Conservation (phyloP, 148 eudicot species). For the Rhododendron ovatum region DNA sequence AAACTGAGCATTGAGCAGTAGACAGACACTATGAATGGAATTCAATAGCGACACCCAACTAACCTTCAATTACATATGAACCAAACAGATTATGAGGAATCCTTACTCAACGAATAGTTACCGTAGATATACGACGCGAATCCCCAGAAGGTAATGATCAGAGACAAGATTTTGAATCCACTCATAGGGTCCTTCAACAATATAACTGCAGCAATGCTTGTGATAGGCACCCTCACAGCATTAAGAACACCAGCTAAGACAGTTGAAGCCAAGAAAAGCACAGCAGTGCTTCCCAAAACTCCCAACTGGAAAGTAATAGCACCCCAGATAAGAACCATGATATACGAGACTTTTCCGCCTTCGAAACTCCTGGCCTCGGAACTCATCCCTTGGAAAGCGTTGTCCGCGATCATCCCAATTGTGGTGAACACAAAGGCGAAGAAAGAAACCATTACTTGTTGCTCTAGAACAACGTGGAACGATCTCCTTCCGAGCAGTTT, state of each 20-base stretch:
- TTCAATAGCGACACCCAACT: neutral
- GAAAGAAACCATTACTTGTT: conserved; percentile 76
- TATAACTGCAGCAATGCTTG: conserved; percentile 77
- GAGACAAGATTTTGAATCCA: conserved; percentile 73
- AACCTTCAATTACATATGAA: neutral
- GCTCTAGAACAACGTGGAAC: conserved; percentile 83
- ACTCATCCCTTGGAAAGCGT: conserved; percentile 42
- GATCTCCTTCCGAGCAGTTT: conserved; percentile 51
- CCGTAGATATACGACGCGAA: conserved; percentile 67
- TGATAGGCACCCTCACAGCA: conserved; percentile 73
- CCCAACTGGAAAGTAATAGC: conserved; percentile 68
- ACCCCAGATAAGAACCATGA: conserved; percentile 63
- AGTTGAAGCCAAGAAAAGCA: conserved; percentile 64
- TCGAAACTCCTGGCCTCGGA: conserved; percentile 52
- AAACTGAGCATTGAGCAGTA: neutral
- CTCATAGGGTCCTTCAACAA: conserved; percentile 65
- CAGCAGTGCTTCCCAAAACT: conserved; percentile 60
- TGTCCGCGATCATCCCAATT: conserved; percentile 39
- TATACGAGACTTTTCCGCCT: conserved; percentile 51
- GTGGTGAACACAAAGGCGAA: conserved; percentile 66
- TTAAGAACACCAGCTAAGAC: conserved; percentile 77
- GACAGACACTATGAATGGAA: neutral
- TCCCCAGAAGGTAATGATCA: conserved; percentile 70
- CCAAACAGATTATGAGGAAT: neutral
- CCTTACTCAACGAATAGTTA: conserved; percentile 26